A percentile compares a stretch with the other conserved stretches of the same genome.
Evolutionary conservation across 1,284 basidiomycete species (phyloP).

Genomic region (Ganoderma lucidum): DNA sequence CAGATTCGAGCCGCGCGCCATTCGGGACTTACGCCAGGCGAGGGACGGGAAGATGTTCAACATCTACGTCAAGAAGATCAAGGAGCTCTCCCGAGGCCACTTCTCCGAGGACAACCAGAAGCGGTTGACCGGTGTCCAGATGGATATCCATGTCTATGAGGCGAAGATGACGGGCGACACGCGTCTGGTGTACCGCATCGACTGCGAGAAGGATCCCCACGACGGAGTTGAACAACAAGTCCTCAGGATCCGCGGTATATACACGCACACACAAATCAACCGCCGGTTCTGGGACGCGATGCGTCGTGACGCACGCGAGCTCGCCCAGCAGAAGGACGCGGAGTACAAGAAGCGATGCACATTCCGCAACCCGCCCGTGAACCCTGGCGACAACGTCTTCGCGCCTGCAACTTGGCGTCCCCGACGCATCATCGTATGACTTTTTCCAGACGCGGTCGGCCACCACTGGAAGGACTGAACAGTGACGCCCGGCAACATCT

Average conservation of each 20-base stretch:
- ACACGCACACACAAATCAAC: constrained; percentile 66
- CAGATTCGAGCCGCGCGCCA: constrained; percentile 53
- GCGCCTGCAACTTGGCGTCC: constrained; percentile 41
- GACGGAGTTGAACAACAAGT: constrained; percentile 62
- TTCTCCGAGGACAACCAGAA: constrained; percentile 78
- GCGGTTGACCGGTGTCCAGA: constrained; percentile 53
- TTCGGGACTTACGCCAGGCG: constrained; percentile 50
- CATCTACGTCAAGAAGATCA: constrained; percentile 68
- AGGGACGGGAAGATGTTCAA: constrained; percentile 51
- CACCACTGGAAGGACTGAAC: background rate
- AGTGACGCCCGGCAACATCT: background rate
- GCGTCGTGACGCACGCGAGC: constrained; percentile 47
- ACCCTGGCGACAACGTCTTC: constrained; percentile 52
- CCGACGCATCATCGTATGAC: background rate
- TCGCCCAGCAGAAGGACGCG: constrained; percentile 55
- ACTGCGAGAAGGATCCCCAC: constrained; percentile 56
- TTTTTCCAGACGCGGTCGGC: background rate
- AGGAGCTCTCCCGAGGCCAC: constrained; percentile 68
- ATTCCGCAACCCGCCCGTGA: constrained; percentile 49
- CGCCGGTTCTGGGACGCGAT: constrained; percentile 64
- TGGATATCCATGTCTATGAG: constrained; percentile 65
- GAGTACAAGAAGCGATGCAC: constrained; percentile 59
- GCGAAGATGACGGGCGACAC: constrained; percentile 72
- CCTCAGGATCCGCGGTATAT: constrained; percentile 68
- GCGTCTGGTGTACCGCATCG: constrained; percentile 73